Percentiles rank a stretch among this genome's conserved stretches.
Conservation (phyloP, 306 rosid genomes). For the Castanopsis chinensis region DNA sequence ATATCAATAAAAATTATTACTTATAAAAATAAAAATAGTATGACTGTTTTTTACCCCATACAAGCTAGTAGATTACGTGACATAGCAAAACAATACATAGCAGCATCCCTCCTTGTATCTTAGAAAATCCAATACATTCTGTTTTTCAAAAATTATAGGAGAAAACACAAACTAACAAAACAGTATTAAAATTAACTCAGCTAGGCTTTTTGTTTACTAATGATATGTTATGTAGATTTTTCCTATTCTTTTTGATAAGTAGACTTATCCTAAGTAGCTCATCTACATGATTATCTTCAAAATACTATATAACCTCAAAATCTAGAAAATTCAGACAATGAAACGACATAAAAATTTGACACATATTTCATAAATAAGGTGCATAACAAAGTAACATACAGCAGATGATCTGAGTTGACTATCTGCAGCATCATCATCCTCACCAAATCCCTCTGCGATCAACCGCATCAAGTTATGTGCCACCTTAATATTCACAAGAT, state of each 20-base stretch:
- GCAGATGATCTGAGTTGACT: constrained; percentile 95
- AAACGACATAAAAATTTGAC: neutral
- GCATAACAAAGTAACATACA: constrained; percentile 54
- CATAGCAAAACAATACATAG: neutral
- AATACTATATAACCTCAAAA: neutral
- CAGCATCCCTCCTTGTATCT: neutral
- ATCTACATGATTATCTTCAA: neutral
- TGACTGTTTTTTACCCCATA: neutral
- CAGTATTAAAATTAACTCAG: neutral
- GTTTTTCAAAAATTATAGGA: neutral
- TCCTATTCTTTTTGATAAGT: neutral
- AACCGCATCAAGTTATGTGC: constrained; percentile 97
- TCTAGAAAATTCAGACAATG: neutral
- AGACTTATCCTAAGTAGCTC: neutral
- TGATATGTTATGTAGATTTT: neutral
- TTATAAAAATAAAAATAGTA: no score
- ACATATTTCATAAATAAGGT: constrained; percentile 4
- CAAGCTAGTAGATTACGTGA: neutral
- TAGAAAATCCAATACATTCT: no score
- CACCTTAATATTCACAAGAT: constrained; percentile 90
- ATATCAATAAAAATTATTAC: no score
- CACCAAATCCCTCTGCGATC: constrained; percentile 99
- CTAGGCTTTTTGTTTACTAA: neutral
- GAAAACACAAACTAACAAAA: neutral
- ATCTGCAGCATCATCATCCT: constrained; percentile 77